Conservation (phyloP, 139 green algal species). For the Chlorella sorokiniana region DNA sequence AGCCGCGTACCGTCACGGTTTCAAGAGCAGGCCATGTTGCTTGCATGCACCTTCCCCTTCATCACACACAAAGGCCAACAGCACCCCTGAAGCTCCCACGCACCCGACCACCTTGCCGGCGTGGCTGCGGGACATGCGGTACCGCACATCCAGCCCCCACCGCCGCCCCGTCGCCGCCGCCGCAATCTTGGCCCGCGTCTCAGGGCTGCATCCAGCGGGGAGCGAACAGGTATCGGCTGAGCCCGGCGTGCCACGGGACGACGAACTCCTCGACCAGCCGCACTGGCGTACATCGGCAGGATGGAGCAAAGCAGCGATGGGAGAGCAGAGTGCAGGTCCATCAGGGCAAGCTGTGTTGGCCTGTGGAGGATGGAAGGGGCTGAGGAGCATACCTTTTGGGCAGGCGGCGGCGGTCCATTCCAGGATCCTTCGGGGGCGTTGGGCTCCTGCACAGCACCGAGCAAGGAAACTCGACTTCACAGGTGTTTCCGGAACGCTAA, state of each 20-base stretch:
- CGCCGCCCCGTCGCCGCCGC: neutral
- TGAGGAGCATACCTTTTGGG: neutral
- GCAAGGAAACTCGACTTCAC: neutral
- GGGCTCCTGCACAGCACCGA: neutral
- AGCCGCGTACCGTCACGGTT: neutral
- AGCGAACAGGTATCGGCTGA: neutral
- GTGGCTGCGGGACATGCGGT: slow-evolving; percentile 15
- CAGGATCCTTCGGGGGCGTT: neutral
- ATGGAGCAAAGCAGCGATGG: too few relatives aligned
- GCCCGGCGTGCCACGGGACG: neutral
- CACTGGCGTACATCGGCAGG: too few relatives aligned
- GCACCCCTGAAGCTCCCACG: too few relatives aligned
- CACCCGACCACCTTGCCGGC: neutral
- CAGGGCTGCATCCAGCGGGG: neutral
- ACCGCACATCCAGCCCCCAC: slow-evolving; percentile 20
- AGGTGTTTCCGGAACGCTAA: too few relatives aligned
- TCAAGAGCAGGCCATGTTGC: neutral
- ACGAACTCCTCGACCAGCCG: too few relatives aligned
- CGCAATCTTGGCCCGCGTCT: neutral
- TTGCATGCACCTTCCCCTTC: too few relatives aligned
- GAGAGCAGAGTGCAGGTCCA: neutral
- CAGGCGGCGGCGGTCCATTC: neutral
- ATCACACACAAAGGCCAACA: too few relatives aligned
- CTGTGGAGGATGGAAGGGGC: neutral
- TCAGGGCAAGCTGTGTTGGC: neutral